Conservation (phyloP, 2,329 filamentous ascomycete genomes). For the Cryphonectria japonica region DNA sequence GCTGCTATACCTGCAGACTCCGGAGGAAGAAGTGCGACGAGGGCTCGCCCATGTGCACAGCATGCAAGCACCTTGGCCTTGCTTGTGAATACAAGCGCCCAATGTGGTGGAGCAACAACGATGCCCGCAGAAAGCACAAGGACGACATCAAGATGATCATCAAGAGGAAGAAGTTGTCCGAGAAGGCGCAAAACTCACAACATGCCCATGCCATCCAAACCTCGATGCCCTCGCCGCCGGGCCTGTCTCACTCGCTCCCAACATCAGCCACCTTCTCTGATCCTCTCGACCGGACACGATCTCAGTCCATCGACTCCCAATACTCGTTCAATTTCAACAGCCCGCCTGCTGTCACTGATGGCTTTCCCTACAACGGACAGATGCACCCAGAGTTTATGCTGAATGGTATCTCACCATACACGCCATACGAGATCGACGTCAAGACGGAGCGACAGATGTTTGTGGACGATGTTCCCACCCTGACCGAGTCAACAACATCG, state of each 20-base stretch:
- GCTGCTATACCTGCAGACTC: slow-evolving; percentile 71
- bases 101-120: slow-evolving; percentile 96
- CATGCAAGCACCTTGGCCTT: slow-evolving; percentile 76
- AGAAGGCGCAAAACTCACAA: slow-evolving; percentile 67
- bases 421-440: slow-evolving; percentile 92
- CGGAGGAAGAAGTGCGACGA: slow-evolving; percentile 73
- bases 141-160: slow-evolving; percentile 97
- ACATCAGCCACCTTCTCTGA: slow-evolving; percentile 82
- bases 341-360: slow-evolving; percentile 56
- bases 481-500: slow-evolving; percentile 84
- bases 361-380: slow-evolving; percentile 65
- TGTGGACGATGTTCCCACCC: slow-evolving; percentile 84
- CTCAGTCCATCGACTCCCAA: slow-evolving; percentile 79
- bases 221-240: slow-evolving; percentile 70
- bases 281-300: slow-evolving; percentile 71
- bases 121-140: slow-evolving; percentile 83
- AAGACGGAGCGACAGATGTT: slow-evolving; percentile 95
- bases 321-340: slow-evolving; percentile 77
- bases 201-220: slow-evolving; percentile 52
- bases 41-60: slow-evolving; percentile 63
- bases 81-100: slow-evolving; percentile 96
- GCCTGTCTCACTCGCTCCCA: slow-evolving; percentile 79
- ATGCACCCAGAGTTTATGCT: slow-evolving; percentile 66
- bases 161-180: slow-evolving; percentile 92
- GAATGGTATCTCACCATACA: slow-evolving; percentile 51